These are phyloP conservation scores for Umbelopsis ramanniana DNA, from an alignment of 192 early-diverging fungal genomes.

Conservation along the genomic window DNA sequence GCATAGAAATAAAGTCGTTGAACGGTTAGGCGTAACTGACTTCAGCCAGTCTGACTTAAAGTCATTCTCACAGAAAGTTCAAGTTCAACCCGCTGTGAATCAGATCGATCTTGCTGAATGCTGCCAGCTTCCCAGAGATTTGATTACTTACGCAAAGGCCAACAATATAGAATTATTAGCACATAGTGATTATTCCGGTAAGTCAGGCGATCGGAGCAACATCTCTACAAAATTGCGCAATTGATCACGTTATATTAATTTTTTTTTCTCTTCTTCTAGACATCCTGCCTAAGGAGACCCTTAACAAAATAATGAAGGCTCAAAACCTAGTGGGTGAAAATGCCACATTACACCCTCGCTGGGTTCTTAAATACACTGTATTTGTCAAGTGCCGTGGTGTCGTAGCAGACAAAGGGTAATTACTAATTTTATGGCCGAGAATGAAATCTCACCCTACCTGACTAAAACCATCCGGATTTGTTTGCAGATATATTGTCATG, in stretches of 20 bases:
- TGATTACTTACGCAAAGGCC: conserved; percentile 49
- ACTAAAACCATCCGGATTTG: neutral
- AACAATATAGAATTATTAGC: conserved; percentile 47
- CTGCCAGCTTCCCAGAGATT: conserved; percentile 50
- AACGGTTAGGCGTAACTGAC: conserved; percentile 52
- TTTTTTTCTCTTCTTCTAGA: conserved; percentile 33
- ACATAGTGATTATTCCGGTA: conserved; percentile 52
- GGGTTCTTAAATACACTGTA: conserved; percentile 59
- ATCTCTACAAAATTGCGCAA: conserved; percentile 3
- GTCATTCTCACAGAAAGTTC: conserved; percentile 32
- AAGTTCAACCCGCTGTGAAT: conserved; percentile 48
- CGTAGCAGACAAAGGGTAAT: conserved; percentile 56
- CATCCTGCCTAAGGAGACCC: conserved; percentile 47
- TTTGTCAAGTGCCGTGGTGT: conserved; percentile 50
- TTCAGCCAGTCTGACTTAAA: conserved; percentile 44
- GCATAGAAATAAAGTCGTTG: conserved; percentile 40
- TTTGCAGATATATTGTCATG: conserved; percentile 10
- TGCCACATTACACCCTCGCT: conserved; percentile 39
- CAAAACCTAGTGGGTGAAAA: conserved; percentile 25
- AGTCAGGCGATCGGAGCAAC: neutral
- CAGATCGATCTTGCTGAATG: conserved; percentile 54
- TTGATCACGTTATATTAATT: conserved; percentile 23
- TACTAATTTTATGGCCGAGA: neutral
- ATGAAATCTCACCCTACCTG: neutral
- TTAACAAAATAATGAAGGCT: conserved; percentile 41